Evolutionary conservation across 768 basidiomycete genomes (phyloP).

Genomic region (Auriscalpium vulgare): DNA sequence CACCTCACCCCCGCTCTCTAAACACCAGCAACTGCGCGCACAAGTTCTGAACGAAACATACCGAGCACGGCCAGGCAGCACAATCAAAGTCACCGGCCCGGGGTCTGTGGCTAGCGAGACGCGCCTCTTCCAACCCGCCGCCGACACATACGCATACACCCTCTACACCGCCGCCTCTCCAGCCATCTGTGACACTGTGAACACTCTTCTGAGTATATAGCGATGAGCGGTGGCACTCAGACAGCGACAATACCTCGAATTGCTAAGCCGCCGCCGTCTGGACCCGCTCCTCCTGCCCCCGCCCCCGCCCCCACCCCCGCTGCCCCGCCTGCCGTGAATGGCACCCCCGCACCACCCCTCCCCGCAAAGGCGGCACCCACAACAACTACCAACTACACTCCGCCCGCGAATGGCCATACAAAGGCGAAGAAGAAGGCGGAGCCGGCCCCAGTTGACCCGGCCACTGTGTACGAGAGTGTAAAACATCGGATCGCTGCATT

Average conservation of each 20-base stretch:
- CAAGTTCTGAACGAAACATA: no score
- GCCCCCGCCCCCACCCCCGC: slow-evolving; percentile 27
- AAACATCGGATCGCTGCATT: slow-evolving; percentile 85
- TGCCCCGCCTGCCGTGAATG: not conserved
- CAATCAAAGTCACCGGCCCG: no score
- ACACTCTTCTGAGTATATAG: no score
- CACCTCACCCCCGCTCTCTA: no score
- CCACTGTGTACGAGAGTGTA: slow-evolving; percentile 80
- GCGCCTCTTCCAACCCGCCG: not conserved
- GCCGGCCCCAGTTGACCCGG: slow-evolving; percentile 64
- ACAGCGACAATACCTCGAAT: slow-evolving; percentile 2
- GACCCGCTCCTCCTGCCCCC: slow-evolving; percentile 43
- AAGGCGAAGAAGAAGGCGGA: slow-evolving; percentile 65
- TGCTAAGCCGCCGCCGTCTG: slow-evolving; percentile 23
- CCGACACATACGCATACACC: not conserved
- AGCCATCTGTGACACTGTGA: no score
- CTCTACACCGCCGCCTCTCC: not conserved
- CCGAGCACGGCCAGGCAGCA: no score
- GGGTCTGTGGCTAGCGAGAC: no score
- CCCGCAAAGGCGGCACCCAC: slow-evolving; percentile 23
- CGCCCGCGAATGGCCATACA: slow-evolving; percentile 16
- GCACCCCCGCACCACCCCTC: slow-evolving; percentile 31
- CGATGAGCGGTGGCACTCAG: no score
- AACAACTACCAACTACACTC: slow-evolving; percentile 32
- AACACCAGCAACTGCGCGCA: no score